Evolutionary conservation across 352 stramenopile species (phyloP).

Genomic region (Phytopythium oedochilum): DNA sequence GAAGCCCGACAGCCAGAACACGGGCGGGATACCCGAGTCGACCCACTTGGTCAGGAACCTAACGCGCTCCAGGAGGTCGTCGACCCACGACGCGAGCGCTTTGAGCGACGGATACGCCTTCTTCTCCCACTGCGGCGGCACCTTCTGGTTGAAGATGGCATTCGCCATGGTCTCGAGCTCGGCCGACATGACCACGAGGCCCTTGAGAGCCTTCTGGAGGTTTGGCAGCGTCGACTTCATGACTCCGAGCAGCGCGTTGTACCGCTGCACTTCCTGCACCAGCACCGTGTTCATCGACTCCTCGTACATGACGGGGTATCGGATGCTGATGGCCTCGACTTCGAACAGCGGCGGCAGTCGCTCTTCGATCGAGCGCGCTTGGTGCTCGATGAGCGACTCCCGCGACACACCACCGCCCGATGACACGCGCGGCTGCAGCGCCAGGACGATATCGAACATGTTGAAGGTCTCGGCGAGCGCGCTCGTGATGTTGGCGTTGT

Average conservation of each 20-base stretch:
- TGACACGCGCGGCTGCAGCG: conserved; percentile 80
- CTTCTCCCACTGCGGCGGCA: conserved; percentile 83
- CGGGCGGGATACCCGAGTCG: conserved; percentile 34
- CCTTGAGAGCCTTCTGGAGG: conserved; percentile 84
- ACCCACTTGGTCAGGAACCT: conserved; percentile 65
- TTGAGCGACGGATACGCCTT: conserved; percentile 92
- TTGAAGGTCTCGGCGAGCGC: conserved; percentile 88
- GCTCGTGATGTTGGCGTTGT: conserved; percentile 94
- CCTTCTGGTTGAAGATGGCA: conserved; percentile 84
- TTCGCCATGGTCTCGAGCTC: conserved; percentile 79
- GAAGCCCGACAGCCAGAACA: conserved; percentile 80
- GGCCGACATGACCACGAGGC: conserved; percentile 55
- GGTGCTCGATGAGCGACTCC: conserved; percentile 86
- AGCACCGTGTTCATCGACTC: conserved; percentile 93
- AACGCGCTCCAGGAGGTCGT: conserved; percentile 79
- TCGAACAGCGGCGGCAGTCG: conserved; percentile 77
- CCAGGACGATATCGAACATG: conserved; percentile 85
- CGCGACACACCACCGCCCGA: conserved; percentile 71
- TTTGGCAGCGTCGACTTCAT: conserved; percentile 84
- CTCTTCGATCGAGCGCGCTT: conserved; percentile 80
- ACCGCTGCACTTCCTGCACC: conserved; percentile 90
- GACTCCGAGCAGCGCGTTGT: conserved; percentile 80
- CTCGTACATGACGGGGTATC: conserved; percentile 84
- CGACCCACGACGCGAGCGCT: conserved; percentile 81
- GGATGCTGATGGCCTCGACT: conserved; percentile 77